phyloP scores from a whole-genome alignment of 1,139 yeast species.

The Saccharomycopsis hybrid region DNA sequence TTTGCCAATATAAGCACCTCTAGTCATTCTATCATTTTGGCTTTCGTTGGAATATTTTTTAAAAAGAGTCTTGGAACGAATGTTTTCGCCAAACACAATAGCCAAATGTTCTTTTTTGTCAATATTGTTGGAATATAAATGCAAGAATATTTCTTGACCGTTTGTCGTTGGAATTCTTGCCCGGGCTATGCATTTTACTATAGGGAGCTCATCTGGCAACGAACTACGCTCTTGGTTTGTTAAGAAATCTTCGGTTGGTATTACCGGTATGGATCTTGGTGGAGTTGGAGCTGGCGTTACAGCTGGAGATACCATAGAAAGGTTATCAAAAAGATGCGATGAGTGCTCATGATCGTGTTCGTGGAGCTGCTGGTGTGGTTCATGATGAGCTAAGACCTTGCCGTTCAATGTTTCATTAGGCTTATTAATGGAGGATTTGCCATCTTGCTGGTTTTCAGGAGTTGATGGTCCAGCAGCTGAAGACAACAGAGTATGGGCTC shows the following conservation, averaged over 20 bases:
- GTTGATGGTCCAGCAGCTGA: no score
- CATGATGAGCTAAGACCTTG: no score
- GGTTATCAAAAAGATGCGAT: constrained; percentile 14
- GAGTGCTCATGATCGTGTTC: neutral
- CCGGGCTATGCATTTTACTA: constrained; percentile 82
- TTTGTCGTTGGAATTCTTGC: constrained; percentile 92
- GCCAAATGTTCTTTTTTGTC: constrained; percentile 96
- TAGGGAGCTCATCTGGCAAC: constrained; percentile 44
- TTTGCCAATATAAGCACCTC: constrained; percentile 93
- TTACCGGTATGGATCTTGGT: constrained; percentile 25
- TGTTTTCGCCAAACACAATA: constrained; percentile 90
- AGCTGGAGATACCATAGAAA: constrained; percentile 26
- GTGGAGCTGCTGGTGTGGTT: no score
- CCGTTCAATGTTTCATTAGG: no score
- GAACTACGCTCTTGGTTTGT: constrained; percentile 28
- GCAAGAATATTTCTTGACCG: constrained; percentile 89
- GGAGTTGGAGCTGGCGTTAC: constrained; percentile 27
- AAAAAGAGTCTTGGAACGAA: constrained; percentile 71
- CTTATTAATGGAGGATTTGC: no score
- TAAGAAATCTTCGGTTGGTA: constrained; percentile 14
- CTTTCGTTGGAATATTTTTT: constrained; percentile 60
- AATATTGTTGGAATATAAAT: constrained; percentile 75
- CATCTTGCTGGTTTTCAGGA: no score
- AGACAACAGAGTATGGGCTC: no score
- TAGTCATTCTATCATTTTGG: constrained; percentile 89